Evolutionary conservation across 768 basidiomycete genomes (phyloP).

Genomic region (Cantharellus cinnabarinus): DNA sequence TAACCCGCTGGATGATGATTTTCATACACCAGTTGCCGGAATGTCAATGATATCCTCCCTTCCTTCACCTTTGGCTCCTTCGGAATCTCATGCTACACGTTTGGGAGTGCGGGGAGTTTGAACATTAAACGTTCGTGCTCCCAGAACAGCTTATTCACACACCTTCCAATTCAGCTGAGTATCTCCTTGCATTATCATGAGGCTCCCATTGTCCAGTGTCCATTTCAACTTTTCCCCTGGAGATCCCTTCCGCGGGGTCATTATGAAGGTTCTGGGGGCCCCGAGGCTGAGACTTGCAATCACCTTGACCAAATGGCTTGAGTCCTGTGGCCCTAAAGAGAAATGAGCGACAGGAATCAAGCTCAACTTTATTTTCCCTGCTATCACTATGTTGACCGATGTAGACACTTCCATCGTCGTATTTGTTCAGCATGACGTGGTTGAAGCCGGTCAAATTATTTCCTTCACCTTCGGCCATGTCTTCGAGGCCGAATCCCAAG

Average conservation of each 20-base stretch:
- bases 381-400: conserved; percentile 15
- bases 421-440: conserved; percentile 23
- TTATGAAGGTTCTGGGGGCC: conserved; percentile 20
- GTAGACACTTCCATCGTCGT: conserved; percentile 20
- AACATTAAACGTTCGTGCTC: background rate
- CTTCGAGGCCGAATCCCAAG: conserved; percentile 12
- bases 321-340: background rate
- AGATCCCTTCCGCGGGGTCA: conserved; percentile 16
- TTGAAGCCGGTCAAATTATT: conserved; percentile 15
- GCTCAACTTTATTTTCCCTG: conserved; percentile 14
- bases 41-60: conserved; percentile 22
- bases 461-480: background rate
- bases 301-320: conserved; percentile 12
- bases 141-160: conserved; percentile 7
- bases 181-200: conserved; percentile 24
- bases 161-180: conserved; percentile 26
- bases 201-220: conserved; percentile 19
- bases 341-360: background rate
- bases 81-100: conserved; percentile 17
- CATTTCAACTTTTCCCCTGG: conserved; percentile 12
- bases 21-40: conserved; percentile 17
- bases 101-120: background rate
- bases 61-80: conserved; percentile 18
- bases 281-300: conserved; percentile 24
- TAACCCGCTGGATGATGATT: background rate